phyloP scores from a whole-genome alignment of 1,139 yeast genomes.

The Yamadazyma friedrichii region DNA sequence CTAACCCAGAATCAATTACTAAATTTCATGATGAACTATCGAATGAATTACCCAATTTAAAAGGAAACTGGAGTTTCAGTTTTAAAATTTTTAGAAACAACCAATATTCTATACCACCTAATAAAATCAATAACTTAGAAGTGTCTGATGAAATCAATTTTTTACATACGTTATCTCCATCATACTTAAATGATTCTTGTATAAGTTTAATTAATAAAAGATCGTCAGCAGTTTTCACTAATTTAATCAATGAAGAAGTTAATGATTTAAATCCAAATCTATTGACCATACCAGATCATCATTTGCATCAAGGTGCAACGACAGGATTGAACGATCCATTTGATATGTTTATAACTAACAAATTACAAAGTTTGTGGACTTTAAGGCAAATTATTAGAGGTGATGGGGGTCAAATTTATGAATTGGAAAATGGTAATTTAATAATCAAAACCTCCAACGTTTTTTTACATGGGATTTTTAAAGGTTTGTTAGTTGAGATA shows the following conservation, averaged over 20 bases:
- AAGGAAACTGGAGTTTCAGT: conserved; percentile 65
- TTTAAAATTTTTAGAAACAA: conserved; percentile 66
- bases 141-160: conserved; percentile 45
- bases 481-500: conserved; percentile 66
- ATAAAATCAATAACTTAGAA: conserved; percentile 24
- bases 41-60: conserved; percentile 57
- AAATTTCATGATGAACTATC: conserved; percentile 66
- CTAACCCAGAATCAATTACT: conserved; percentile 64
- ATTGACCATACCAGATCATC: conserved; percentile 34
- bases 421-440: conserved; percentile 46
- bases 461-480: conserved; percentile 70
- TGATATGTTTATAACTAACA: conserved; percentile 49
- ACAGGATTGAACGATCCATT: conserved; percentile 50
- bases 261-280: conserved; percentile 20
- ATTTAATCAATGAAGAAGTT: conserved; percentile 36
- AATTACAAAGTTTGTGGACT: conserved; percentile 71
- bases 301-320: conserved; percentile 46
- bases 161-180: conserved; percentile 56
- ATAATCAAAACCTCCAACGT: conserved; percentile 65
- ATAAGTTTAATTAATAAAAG: conserved; percentile 54
- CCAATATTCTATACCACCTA: conserved; percentile 47
- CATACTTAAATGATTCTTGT: conserved; percentile 51
- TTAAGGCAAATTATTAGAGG: conserved; percentile 73
- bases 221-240: conserved; percentile 45
- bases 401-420: conserved; percentile 70